Base-by-base conservation (phyloP, 2,329 filamentous ascomycete genomes). In the Colletotrichum truncatum region DNA sequence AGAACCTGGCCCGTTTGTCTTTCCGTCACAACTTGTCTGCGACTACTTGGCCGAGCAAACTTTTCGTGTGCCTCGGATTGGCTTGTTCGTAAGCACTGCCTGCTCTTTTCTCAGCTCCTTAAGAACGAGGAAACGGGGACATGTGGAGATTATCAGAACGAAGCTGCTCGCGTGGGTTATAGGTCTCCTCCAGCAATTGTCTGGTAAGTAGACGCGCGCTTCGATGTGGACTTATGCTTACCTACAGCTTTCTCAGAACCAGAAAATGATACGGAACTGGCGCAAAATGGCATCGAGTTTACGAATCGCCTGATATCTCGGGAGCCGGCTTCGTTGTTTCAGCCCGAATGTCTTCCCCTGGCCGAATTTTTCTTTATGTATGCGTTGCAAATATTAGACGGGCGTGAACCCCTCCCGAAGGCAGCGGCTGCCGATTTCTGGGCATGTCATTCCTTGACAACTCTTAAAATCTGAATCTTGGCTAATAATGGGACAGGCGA, bases 341-440 rank as follows among this genome's bases (percentile, higher is more conserved):
- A 76, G 5, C 77, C 87, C 8, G 84, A 89, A 54, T 82, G 87
- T 4, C 75, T 83, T 10, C 82, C 85, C 1, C 81, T 84, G 10
- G 81, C 91, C 1, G 88, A 91, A 64, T 87, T 84, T 70, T 85
- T 93, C 66, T 91, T 97, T 71, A 78, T 89, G 56, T 94, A 95
- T 71, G 86, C 89, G 0, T 80, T 96, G 11, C 85, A 87, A 70
- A 89, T 92, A 7, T 79, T 97, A 6, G 85, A 89, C 43, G 90
- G 90, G 11, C 87, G 84, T 28, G 93, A 96, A 64, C 89, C 91
- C 1, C 80, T 97, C 9, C 91, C 92, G 0, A 97, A 96, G 77
- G 86, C 86, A 28, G 87, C 91, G 3, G 87, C 93, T 2, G 87
- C 89, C 8, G 88, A 91, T 26, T 92, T 97, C 67, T 96, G 93